These are phyloP conservation scores for Russula virescens DNA, from an alignment of 768 basidiomycete species.

Conservation along the genomic window DNA sequence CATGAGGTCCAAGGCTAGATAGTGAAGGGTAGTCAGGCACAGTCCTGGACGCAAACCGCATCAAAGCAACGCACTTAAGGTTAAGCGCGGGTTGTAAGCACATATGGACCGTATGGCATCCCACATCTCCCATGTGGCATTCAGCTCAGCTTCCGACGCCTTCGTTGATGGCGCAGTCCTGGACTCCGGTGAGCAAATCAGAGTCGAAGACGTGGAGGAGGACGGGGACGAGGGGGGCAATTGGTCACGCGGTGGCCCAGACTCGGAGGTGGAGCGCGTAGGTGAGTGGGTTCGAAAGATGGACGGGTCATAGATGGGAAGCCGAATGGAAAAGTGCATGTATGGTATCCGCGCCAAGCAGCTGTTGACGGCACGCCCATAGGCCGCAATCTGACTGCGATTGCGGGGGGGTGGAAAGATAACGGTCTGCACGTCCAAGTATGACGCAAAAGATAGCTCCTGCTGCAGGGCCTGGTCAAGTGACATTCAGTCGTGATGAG, in stretches of 20 bases:
- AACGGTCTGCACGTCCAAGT: slow-evolving; percentile 78
- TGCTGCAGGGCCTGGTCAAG: slow-evolving; percentile 75
- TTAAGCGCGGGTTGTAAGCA: slow-evolving; percentile 70
- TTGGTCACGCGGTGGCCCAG: not conserved
- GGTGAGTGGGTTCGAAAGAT: slow-evolving; percentile 42
- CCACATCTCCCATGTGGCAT: slow-evolving; percentile 97
- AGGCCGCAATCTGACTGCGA: slow-evolving; percentile 81
- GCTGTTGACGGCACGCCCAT: slow-evolving; percentile 83
- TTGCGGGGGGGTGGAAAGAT: slow-evolving; percentile 87
- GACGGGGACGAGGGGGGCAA: slow-evolving; percentile 5
- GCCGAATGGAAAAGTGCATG: slow-evolving; percentile 74
- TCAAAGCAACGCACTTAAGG: slow-evolving; percentile 49
- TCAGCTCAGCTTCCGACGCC: slow-evolving; percentile 51
- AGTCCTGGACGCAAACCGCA: slow-evolving; percentile 4
- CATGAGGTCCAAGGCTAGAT: slow-evolving; percentile 82
- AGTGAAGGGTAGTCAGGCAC: slow-evolving; percentile 23
- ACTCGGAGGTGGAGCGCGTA: slow-evolving; percentile 12
- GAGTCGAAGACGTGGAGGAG: slow-evolving; percentile 24
- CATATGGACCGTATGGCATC: slow-evolving; percentile 89
- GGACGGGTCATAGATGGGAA: slow-evolving; percentile 76
- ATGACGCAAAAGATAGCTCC: slow-evolving; percentile 88
- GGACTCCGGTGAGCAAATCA: slow-evolving; percentile 27
- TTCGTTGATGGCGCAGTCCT: slow-evolving; percentile 30
- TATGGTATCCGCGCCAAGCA: slow-evolving; percentile 66
- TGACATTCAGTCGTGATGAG: slow-evolving; percentile 7